phyloP scores from a whole-genome alignment of 1,284 basidiomycete species.

The Pterulicium gracile region DNA sequence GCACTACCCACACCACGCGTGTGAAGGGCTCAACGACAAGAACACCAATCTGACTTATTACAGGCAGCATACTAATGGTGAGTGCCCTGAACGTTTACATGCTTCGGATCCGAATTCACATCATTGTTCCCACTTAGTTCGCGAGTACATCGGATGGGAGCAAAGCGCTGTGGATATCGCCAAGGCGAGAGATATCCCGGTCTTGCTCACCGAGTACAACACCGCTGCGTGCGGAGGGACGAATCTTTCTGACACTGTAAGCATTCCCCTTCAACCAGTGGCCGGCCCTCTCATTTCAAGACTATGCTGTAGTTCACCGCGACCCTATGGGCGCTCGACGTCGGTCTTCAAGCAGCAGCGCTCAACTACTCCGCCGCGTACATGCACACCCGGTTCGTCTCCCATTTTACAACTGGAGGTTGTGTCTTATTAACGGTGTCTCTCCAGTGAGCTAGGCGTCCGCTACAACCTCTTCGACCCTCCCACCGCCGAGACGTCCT shows the following conservation, averaged over 20 bases:
- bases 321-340: constrained; percentile 31
- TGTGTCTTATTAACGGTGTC: background rate
- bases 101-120: background rate
- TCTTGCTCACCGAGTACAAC: constrained; percentile 41
- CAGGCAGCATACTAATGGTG: constrained; percentile 22
- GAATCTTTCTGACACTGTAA: constrained; percentile 21
- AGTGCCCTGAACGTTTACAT: constrained; percentile 3
- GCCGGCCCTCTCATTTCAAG: constrained; percentile 14
- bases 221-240: constrained; percentile 40
- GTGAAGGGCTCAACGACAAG: constrained; percentile 17
- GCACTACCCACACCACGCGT: constrained; percentile 23
- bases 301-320: constrained; percentile 24
- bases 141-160: constrained; percentile 21
- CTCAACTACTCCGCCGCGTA: constrained; percentile 22
- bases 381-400: constrained; percentile 19
- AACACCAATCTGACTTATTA: constrained; percentile 26
- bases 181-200: constrained; percentile 21
- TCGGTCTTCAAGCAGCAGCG: constrained; percentile 24
- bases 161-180: constrained; percentile 17
- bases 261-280: constrained; percentile 2
- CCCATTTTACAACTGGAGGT: background rate
- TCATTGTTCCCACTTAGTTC: constrained; percentile 12
- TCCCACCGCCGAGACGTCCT: constrained; percentile 13
- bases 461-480: constrained; percentile 31
- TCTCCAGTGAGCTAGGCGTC: constrained; percentile 19